Percentiles rank a stretch among this genome's conserved stretches.
Conservation (phyloP, 305 asterid species). For the Fraxinus angustifolia region DNA sequence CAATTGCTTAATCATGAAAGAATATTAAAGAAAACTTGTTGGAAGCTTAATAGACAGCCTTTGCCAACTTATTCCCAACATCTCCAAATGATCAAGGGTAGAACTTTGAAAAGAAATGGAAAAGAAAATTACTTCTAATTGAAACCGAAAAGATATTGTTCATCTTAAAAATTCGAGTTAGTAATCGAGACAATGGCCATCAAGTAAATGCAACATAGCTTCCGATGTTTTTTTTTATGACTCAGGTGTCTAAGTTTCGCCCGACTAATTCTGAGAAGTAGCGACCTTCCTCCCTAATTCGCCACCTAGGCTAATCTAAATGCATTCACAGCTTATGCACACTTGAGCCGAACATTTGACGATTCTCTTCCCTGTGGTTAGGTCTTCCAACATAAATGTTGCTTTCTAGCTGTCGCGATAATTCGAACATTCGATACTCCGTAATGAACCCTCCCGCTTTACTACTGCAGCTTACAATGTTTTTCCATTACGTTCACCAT, state of each 20-base stretch:
- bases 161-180: conserved; percentile 21
- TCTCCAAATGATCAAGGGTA: conserved; percentile 23
- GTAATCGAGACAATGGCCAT: conserved; percentile 7
- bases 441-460: too few species aligned
- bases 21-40: conserved; percentile 16
- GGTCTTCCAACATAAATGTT: too few species aligned
- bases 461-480: conserved; percentile 8
- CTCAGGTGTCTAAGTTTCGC: too few species aligned
- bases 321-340: too few species aligned
- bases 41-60: conserved; percentile 16
- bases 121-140: conserved; percentile 11
- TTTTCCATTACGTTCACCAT: conserved; percentile 31
- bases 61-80: conserved; percentile 14
- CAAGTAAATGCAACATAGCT: not conserved
- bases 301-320: too few species aligned
- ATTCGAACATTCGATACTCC: too few species aligned
- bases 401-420: too few species aligned
- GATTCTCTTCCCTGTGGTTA: too few species aligned
- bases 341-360: too few species aligned
- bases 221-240: too few species aligned
- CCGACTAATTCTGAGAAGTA: too few species aligned
- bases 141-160: not conserved
- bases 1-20: conserved; percentile 23
- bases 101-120: conserved; percentile 7
- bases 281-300: too few species aligned